Evolutionary conservation across 345 rosid genomes (phyloP), one percentile per base, ranked within the genome.

Genomic region (Populus simonii): DNA sequence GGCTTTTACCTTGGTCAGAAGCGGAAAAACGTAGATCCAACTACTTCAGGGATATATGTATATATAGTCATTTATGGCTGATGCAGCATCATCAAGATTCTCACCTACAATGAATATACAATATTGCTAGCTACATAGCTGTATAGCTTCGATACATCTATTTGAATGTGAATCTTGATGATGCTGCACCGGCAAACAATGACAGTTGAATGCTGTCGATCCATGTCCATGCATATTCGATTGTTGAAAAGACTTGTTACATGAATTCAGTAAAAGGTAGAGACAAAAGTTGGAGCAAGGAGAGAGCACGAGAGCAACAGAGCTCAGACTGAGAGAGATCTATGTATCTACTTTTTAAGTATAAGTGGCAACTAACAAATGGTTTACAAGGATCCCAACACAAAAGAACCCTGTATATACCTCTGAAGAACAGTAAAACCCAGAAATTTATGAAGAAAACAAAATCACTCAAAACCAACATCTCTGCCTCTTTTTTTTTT

Each of bases 51-150:
- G 23, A 18, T 35, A 16, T 18, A 5, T 35, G 12, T 8, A 2
- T 11, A 8, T 70, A n/a, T 61, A 90, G 90, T 80, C 94, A 89
- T 88, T 41, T 55, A 78, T 86, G 74, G 88, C 94, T 49, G 91
- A 87, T 88, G 94, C 94, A 89, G 94, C 94, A 91, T 91, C 94
- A 91, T 91, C 94, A 91, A 89, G 94, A 91, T 91, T 91, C 94
- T 82, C 94, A 88, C 51, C 36, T 66, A 57, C 29, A 49, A 41
- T 72, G 8, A 22, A 1, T n/a, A 59, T 23, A 59, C 65, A 59
- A 10, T 59, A 16, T 29, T 59, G 15, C 63, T 63, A 55, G 25
- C 31, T 7, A 22, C 11, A 13, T 31, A n/a, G 65, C 35, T 36
- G 23, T 10, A 13, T 47, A n/a, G 65, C 35, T 36, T n/a, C 35